A percentile compares a stretch with the other conserved stretches of the same genome.
Conservation (phyloP, 2,329 filamentous ascomycete species). For the Colletotrichum coccodes region DNA sequence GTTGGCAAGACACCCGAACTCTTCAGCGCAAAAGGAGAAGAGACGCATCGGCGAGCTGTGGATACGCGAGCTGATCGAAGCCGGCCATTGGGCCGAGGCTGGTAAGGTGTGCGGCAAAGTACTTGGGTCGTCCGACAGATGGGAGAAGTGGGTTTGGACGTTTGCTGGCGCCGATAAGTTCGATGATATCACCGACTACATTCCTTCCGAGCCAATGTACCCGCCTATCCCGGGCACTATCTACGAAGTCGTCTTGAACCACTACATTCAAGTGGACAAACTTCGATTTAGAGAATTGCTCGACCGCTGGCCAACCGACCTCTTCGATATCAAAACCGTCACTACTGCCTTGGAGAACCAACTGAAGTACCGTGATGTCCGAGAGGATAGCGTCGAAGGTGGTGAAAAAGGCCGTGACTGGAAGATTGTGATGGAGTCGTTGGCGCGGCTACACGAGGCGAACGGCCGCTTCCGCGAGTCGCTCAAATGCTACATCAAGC, state of each 20-base stretch:
- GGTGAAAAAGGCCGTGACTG: slow-evolving; percentile 82
- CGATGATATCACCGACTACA: slow-evolving; percentile 87
- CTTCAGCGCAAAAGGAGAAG: slow-evolving; percentile 81
- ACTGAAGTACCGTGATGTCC: slow-evolving; percentile 78
- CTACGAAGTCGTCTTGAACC: slow-evolving; percentile 88
- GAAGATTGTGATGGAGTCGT: slow-evolving; percentile 86
- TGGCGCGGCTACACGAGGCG: slow-evolving; percentile 87
- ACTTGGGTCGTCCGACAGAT: slow-evolving; percentile 79
- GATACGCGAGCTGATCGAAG: slow-evolving; percentile 85
- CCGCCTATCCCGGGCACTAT: slow-evolving; percentile 84
- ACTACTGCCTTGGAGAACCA: slow-evolving; percentile 85
- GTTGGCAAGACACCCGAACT: slow-evolving; percentile 25
- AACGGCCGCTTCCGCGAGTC: slow-evolving; percentile 86
- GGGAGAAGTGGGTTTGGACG: slow-evolving; percentile 96
- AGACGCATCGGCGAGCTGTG: slow-evolving; percentile 91
- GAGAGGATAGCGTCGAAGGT: slow-evolving; percentile 79
- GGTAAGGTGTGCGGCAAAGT: slow-evolving; percentile 86
- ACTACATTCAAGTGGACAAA: slow-evolving; percentile 86
- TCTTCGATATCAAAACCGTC: slow-evolving; percentile 83
- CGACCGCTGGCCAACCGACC: slow-evolving; percentile 83
- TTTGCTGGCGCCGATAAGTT: slow-evolving; percentile 89
- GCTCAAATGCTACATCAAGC: slow-evolving; percentile 85
- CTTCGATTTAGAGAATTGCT: slow-evolving; percentile 81
- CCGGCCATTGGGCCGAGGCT: slow-evolving; percentile 79
- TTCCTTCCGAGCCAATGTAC: slow-evolving; percentile 80